A percentile compares a stretch with the other conserved stretches of the same genome.
Evolutionary conservation across 1,139 yeast genomes (phyloP).

Genomic region (Hyphopichia wangnamkhiaoensis): DNA sequence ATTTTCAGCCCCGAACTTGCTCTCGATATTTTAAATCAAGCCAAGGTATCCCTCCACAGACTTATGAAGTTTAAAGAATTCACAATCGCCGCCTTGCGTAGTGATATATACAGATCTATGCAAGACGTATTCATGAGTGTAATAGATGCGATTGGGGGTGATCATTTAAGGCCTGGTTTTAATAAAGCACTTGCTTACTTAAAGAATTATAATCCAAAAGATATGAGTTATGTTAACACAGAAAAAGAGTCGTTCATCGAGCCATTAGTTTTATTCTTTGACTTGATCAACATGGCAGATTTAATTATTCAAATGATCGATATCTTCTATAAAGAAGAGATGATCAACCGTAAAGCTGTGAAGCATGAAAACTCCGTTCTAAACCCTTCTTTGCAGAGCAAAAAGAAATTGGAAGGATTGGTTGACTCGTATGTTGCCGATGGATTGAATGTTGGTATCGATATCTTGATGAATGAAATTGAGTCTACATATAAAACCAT

Average conservation of each 20-base stretch:
- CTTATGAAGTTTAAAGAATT: conserved; percentile 34
- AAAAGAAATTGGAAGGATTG: conserved; percentile 74
- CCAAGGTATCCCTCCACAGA: conserved; percentile 36
- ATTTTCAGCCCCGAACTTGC: conserved; percentile 44
- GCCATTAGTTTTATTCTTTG: conserved; percentile 85
- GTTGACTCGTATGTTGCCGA: conserved; percentile 90
- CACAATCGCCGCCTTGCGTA: conserved; percentile 32
- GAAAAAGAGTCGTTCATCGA: conserved; percentile 51
- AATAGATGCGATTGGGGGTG: conserved; percentile 62
- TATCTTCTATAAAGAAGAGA: conserved; percentile 86
- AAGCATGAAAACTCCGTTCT: conserved; percentile 74
- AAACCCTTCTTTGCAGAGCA: conserved; percentile 77
- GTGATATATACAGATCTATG: conserved; percentile 34
- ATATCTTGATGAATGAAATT: conserved; percentile 79
- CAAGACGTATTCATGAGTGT: conserved; percentile 69
- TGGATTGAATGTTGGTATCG: conserved; percentile 88
- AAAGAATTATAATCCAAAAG: conserved; percentile 68
- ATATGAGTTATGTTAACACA: conserved; percentile 22
- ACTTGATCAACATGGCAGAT: conserved; percentile 89
- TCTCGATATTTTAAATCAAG: conserved; percentile 38
- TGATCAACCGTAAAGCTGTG: conserved; percentile 60
- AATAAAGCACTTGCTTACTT: conserved; percentile 73
- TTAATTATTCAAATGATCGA: conserved; percentile 90
- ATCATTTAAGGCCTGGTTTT: conserved; percentile 81
- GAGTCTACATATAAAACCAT: conserved; percentile 34